Evolutionary conservation across 148 eudicot genomes (phyloP).

Genomic region (Fagopyrum homotropicum): DNA sequence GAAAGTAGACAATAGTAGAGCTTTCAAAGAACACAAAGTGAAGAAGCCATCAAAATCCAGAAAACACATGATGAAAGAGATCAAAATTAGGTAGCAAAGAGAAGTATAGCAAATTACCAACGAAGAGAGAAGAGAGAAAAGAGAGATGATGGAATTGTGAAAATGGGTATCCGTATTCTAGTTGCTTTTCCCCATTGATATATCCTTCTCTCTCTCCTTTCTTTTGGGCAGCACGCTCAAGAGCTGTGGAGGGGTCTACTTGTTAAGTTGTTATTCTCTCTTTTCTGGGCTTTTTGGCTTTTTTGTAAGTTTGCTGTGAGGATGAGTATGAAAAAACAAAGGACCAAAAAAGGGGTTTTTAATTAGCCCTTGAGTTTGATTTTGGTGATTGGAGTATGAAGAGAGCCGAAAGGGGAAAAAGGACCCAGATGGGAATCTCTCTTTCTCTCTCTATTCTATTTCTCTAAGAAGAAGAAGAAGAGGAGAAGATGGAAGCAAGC

Average conservation of each 20-base stretch:
- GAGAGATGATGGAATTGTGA: not conserved
- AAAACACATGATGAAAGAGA: not conserved
- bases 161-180: not conserved
- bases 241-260: constrained; percentile 9
- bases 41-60: constrained; percentile 4
- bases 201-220: not conserved
- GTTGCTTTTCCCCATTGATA: not conserved
- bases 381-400: constrained; percentile 3
- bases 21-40: not conserved
- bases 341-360: not conserved
- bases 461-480: not conserved
- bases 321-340: not conserved
- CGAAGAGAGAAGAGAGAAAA: not conserved
- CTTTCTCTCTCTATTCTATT: not conserved
- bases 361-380: not conserved
- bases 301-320: not conserved
- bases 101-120: not conserved
- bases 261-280: not conserved
- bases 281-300: constrained; percentile 8
- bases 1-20: not conserved
- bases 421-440: constrained; percentile 14
- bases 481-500: not conserved
- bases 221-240: constrained; percentile 12
- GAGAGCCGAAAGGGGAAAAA: constrained; percentile 9
- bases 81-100: constrained; percentile 1